Evolutionary conservation across 129 eudicot genomes (phyloP).

Genomic region (Flaveria sonorensis): DNA sequence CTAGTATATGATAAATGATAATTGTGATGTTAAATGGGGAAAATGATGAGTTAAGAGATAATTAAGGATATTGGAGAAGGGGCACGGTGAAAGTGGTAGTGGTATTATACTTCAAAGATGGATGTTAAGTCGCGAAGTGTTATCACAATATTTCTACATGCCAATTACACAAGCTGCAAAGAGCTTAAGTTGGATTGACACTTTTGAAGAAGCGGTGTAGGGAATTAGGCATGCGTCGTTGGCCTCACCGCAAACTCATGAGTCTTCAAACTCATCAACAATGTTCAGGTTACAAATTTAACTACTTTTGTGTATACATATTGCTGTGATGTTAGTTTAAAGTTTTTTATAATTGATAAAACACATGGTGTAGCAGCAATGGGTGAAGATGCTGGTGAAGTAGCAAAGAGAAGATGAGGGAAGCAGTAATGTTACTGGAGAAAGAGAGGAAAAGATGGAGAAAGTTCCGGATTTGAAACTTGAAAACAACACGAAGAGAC

Average conservation of each 20-base stretch:
- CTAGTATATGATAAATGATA: background rate
- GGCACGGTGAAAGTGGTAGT: background rate
- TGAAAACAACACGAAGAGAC: conserved; percentile 70
- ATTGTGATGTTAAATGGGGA: background rate
- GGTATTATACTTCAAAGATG: conserved; percentile 32
- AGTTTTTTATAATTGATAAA: background rate
- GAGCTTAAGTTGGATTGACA: conserved; percentile 86
- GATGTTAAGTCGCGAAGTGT: conserved; percentile 48
- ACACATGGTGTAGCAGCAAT: conserved; percentile 44
- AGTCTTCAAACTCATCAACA: conserved; percentile 83
- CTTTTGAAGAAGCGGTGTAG: conserved; percentile 81
- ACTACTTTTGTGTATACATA: background rate
- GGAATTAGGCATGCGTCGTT: conserved; percentile 74
- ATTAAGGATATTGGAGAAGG: conserved; percentile 12
- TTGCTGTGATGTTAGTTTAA: background rate
- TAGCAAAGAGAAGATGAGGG: conserved; percentile 47
- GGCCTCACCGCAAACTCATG: conserved; percentile 91
- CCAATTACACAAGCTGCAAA: conserved; percentile 86
- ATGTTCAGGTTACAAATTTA: conserved; percentile 60
- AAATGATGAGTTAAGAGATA: background rate
- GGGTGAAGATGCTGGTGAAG: conserved; percentile 53
- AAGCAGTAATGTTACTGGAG: conserved; percentile 56
- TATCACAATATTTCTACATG: conserved; percentile 77
- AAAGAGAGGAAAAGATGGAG: conserved; percentile 71
- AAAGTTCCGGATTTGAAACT: conserved; percentile 68